Evolutionary conservation across 2,329 filamentous ascomycete species (phyloP).

Genomic region (Fusarium avenaceum): DNA sequence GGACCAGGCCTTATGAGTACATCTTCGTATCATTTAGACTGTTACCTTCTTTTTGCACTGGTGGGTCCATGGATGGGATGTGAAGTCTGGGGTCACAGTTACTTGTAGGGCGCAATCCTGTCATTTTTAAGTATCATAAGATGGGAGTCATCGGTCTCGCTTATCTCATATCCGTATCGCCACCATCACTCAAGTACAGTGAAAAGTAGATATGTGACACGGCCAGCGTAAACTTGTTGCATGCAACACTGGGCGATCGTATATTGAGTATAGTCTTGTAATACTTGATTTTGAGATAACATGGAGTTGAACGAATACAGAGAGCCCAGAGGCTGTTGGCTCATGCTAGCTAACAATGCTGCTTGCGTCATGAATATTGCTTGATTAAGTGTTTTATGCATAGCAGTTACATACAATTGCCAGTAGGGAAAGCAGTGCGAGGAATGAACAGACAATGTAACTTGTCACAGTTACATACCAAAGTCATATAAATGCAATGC

Average conservation of each 20-base stretch:
- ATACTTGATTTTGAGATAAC: too few relatives aligned
- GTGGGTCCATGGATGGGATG: too few relatives aligned
- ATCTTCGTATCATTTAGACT: too few relatives aligned
- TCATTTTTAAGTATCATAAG: conserved; percentile 22
- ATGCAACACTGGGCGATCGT: not conserved
- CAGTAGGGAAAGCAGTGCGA: conserved; percentile 15
- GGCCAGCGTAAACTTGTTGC: not conserved
- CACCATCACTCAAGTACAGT: not conserved
- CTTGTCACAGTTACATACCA: not conserved
- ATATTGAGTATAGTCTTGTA: too few relatives aligned
- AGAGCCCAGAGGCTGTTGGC: not conserved
- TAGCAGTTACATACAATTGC: not conserved
- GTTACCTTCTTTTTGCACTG: too few relatives aligned
- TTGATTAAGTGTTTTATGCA: not conserved
- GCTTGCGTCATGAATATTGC: not conserved
- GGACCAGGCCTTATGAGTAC: too few relatives aligned
- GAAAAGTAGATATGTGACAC: not conserved
- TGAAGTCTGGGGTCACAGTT: not conserved
- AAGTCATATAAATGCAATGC: too few relatives aligned
- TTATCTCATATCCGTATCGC: conserved; percentile 13
- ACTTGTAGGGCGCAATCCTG: not conserved
- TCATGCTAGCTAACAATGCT: not conserved
- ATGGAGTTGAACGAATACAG: not conserved
- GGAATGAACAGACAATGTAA: not conserved
- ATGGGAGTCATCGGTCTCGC: conserved; percentile 15